Evolutionary conservation across 2,329 filamentous ascomycete genomes (phyloP), one percentile per base, ranked within the genome.

Genomic region (Albifimbria verrucaria): DNA sequence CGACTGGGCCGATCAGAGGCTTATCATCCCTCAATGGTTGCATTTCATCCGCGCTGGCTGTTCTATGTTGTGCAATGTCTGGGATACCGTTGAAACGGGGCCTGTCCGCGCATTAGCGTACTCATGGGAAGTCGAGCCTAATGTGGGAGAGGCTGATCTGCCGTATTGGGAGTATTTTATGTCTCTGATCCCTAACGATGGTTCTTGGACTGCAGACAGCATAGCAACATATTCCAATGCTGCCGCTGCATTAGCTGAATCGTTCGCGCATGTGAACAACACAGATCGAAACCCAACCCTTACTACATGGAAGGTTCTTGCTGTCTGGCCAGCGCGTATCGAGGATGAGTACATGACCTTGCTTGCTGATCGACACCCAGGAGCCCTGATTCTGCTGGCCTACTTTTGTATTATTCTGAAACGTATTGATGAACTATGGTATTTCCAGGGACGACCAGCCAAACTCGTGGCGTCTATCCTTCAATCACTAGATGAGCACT

Each of bases 401-500:
- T 36, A 53, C 11, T 57, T 53, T 43, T 55, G 55, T 17, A 23
- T 53, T 17, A 45, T 58, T 6, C n/a, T 58, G 7, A 50, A 57
- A 32, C 46, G 32, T 12, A 18, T 58, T 2, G 43, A 50, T 3
- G 25, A 28, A 3, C 24, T 36, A 1, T 57, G 57, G 57, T 58
- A 51, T 22, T 51, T 51, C n/a, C 9, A 32, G 17, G 49, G 41
- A 3, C 18, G 49, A 4, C 9, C 46, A 26, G 46, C 46, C 4
- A 48, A 36, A 26, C 20, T 48, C 11, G 25, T 48, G 7, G 10
- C 11, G 4, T 48, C 46, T 4, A 26, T 48, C 24, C 17, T 48
- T 17, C 25, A 4, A 15, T 17, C 21, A 5, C 25, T 48, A 17
- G 46, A 48, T 28, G 12, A 36, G 25, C 32, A 20, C 10, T 48